Base-by-base conservation (phyloP, 2,329 filamentous ascomycete species). In the Cercospora janseana region DNA sequence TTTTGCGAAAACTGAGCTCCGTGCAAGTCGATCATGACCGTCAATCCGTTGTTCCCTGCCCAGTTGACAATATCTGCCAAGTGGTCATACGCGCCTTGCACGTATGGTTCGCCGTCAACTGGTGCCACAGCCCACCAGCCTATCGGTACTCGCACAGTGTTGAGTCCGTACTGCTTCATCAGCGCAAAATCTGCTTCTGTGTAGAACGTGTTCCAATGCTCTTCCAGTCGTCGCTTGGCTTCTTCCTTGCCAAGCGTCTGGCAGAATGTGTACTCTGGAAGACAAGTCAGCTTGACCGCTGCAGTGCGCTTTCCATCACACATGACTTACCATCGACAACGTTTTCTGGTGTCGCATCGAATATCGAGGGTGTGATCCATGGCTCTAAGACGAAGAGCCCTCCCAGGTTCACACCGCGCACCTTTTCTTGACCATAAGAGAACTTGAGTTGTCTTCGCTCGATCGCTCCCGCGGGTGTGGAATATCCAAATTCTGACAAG, bases 21-120 rank as follows among this genome's bases (percentile, higher is more conserved):
- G 61, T 87, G 84, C 16, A 87, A 68, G 63, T 87, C 84, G 59
- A 87, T 75, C 68, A 85, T 77, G 32, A 86, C 79, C 61, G 83
- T 83, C 41, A 87, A 64, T 3, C 79, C 78, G 35, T 77, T 72
- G 35, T 64, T 69, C 51, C 75, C 68, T 8, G 83, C 84, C 75
- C 75, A 79, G 15, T 70, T 69, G n/a, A 78, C 69, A 12, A 74
- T 74, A 16, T 68, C 63, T 46, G 73, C 70, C 4, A 79, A 66
- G 49, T 77, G 78, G 4, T 63, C 62, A 26, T 76, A 72, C 13
- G 73, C 72, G 6, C 75, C 75, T 55, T 69, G 66, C 4, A 70
- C 69, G 60, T 79, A 79, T 4, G 75, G 70, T 37, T 71, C 72
- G 6, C 66, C 63, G 29, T 70, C 62, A 34, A 75, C 72, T 79